Evolutionary conservation across 2,329 filamentous ascomycete species (phyloP), one percentile per base, ranked within the genome.

Genomic region (Fusarium sp.): DNA sequence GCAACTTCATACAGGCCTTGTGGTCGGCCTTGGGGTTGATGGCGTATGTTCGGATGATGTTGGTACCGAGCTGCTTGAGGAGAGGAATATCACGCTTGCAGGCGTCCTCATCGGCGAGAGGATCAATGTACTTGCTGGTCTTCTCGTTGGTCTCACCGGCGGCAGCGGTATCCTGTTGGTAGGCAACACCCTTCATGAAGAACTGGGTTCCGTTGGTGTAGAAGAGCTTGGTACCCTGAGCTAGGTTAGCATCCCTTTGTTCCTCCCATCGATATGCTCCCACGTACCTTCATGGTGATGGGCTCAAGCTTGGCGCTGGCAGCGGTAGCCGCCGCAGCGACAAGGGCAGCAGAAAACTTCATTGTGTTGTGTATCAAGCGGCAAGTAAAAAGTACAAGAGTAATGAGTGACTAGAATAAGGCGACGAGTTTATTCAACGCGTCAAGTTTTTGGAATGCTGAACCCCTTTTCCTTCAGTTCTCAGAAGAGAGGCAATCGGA

Each of bases 31-130:
- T 88, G 24, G 95, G 93, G 83, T 98, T 88, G 76, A 98, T 89
- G 75, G 95, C 94, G 80, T 99, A 99, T 58, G 96, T 94, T 81
- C 96, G 95, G 80, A 99, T 95, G 75, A 91, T 90, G 84, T 99
- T 99, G 81, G 94, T 97, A 69, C 89, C 86, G 66, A 98, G 88
- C 80, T 93, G 84, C 78, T 87, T 79, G 72, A 99, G 86, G 75
- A 92, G 88, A 46, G 93, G 93, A 48, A 99, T 88, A 79, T 99
- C 96, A 75, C 95, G 93, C 80, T 88, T 87, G 87, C 96, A 98
- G 72, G 83, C 80, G 33, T 84, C 82, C 59, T 83, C 81, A 77
- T 97, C 89, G 72, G 93, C 86, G 39, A 99, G 89, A 61, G 96
- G 95, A 78, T 99, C 96, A 68, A 85, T 87, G 84, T 94, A 98